These are phyloP conservation scores for Phaeotremella fagi DNA, from an alignment of 768 basidiomycete species.

Conservation along the genomic window DNA sequence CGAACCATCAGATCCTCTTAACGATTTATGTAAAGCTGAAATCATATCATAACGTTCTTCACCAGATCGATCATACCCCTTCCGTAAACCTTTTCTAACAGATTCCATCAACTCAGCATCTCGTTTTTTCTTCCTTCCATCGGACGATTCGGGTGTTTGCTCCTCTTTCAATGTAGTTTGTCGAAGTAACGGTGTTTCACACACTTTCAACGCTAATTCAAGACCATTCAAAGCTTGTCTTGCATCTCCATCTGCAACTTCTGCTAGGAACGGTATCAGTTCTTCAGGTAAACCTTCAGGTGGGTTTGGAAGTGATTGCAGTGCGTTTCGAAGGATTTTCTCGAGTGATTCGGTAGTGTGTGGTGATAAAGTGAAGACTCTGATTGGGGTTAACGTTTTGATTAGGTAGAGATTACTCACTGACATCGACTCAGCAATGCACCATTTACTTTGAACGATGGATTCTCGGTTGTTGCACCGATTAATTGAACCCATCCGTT, in stretches of 20 bases:
- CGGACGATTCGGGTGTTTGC: neutral
- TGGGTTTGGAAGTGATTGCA: slow-evolving; percentile 37
- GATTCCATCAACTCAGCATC: slow-evolving; percentile 57
- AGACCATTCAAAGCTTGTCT: slow-evolving; percentile 71
- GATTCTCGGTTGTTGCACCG: slow-evolving; percentile 85
- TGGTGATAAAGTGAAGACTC: slow-evolving; percentile 68
- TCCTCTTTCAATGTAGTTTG: neutral
- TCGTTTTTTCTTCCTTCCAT: slow-evolving; percentile 43
- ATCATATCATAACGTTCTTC: slow-evolving; percentile 78
- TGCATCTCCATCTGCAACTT: slow-evolving; percentile 60
- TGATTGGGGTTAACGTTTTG: slow-evolving; percentile 41
- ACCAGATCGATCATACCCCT: slow-evolving; percentile 70
- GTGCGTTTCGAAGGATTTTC: slow-evolving; percentile 58
- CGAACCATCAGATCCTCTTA: slow-evolving; percentile 68
- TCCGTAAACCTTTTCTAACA: slow-evolving; percentile 52
- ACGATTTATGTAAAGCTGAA: slow-evolving; percentile 75
- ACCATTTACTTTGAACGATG: slow-evolving; percentile 72
- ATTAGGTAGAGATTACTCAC: slow-evolving; percentile 50
- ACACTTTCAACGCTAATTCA: slow-evolving; percentile 59
- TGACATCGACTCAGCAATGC: slow-evolving; percentile 72
- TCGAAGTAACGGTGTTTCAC: slow-evolving; percentile 18
- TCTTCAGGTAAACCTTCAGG: slow-evolving; percentile 44
- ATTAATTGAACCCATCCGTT: slow-evolving; percentile 72
- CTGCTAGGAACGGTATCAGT: slow-evolving; percentile 44
- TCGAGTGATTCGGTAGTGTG: slow-evolving; percentile 62